Base-by-base conservation (phyloP, 2,329 filamentous ascomycete genomes). In the Gaeumannomyces tritici region DNA sequence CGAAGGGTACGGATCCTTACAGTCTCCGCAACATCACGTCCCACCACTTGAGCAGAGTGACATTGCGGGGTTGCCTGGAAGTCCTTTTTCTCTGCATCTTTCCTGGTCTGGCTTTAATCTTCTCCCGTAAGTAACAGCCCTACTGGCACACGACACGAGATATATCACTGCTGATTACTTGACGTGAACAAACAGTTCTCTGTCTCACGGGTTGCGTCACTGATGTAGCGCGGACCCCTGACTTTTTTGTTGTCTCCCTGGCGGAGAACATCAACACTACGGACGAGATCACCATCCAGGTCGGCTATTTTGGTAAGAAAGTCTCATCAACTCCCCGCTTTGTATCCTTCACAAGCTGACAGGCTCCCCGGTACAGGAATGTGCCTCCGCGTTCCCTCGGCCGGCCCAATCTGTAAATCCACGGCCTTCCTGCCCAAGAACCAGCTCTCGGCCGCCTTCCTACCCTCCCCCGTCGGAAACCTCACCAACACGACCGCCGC, bases 261-360 rank as follows among this genome's bases (percentile, higher is more conserved):
- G 56, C 60, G 28, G 18, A 31, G 29, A 33, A 55, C 54, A 7
- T 18, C 18, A 57, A 57, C 27, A 18, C n/a, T 18, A 31, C 27
- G 2, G 18, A 28, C 28, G 60, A 61, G 28, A 31, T 61, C 6
- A 29, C 21, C 54, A 33, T 61, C 60, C 51, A 33, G 28, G 21
- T 61, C 29, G 60, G 42, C 21, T 61, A 61, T 24, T 61, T 61
- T 28, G 60, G 58, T 27, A 59, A 35, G 33, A 15, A 35, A 13
- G 15, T 13, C 12, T 3, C 2, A 11, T 12, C 8, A 33, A 33
- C 12, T 15, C 33, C 12, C 12, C 33, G 12, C 12, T 13, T 11
- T 33, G 7, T 15, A 33, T 9, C 31, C 29, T 8, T 33, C 3
- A 13, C 33, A 35, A 35, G 33, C 33, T 35, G 15, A 35, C 33